These are phyloP conservation scores for Rhytidhysteron rufulum DNA, from an alignment of 2,329 filamentous ascomycete species.

Conservation along the genomic window DNA sequence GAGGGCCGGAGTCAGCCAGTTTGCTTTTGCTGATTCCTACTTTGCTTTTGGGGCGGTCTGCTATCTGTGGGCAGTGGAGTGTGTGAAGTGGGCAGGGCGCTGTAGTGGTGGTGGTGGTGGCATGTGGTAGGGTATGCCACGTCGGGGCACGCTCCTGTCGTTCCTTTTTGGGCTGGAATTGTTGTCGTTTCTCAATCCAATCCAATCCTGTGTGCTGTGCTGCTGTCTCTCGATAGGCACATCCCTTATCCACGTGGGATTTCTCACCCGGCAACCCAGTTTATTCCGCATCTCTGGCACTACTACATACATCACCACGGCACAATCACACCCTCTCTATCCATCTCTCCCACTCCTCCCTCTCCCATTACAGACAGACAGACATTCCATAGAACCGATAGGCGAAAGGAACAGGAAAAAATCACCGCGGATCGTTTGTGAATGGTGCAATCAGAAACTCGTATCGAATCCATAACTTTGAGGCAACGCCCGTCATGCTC, in stretches of 20 bases:
- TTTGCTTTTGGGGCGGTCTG: conserved; percentile 6
- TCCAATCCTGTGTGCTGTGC: background rate
- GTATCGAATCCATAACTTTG: background rate
- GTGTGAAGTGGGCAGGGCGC: too few species aligned
- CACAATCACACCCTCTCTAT: background rate
- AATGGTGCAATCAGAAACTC: background rate
- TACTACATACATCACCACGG: background rate
- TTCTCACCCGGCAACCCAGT: background rate
- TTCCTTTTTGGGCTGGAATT: conserved; percentile 7
- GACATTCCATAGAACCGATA: too few species aligned
- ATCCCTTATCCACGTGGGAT: conserved; percentile 22
- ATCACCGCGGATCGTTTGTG: background rate
- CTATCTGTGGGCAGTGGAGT: too few species aligned
- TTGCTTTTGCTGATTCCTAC: conserved; percentile 23
- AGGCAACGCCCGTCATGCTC: conserved; percentile 2
- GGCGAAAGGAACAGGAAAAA: too few species aligned
- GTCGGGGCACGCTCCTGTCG: conserved; percentile 6
- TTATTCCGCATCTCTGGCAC: background rate
- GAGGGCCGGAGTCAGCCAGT: conserved; percentile 11
- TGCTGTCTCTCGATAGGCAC: conserved; percentile 8
- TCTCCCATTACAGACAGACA: too few species aligned
- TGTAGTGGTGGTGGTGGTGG: too few species aligned
- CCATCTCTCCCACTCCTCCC: background rate
- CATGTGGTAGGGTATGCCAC: too few species aligned
- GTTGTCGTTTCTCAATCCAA: too few species aligned